These are phyloP conservation scores for Phaeosphaeriaceae sp. DNA, from an alignment of 2,329 filamentous ascomycete species.

Conservation along the genomic window DNA sequence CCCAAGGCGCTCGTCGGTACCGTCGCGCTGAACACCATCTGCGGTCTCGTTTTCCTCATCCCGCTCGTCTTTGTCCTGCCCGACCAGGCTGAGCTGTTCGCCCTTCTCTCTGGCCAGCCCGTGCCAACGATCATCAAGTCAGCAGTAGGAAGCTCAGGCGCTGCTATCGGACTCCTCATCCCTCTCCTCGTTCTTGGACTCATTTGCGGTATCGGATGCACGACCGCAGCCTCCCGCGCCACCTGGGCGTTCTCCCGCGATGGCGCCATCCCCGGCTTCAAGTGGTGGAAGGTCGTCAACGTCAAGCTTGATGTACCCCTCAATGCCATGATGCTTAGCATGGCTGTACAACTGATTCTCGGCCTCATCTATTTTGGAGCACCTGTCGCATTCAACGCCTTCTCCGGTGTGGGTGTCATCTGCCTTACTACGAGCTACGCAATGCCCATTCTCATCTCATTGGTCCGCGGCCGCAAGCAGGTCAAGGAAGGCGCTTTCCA, in stretches of 20 bases:
- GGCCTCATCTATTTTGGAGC: conserved; percentile 75
- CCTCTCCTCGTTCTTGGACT: conserved; percentile 71
- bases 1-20: conserved; percentile 75
- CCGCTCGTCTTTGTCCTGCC: conserved; percentile 74
- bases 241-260: conserved; percentile 75
- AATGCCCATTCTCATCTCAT: conserved; percentile 69
- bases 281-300: conserved; percentile 68
- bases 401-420: conserved; percentile 74
- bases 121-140: conserved; percentile 69
- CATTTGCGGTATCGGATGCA: conserved; percentile 73
- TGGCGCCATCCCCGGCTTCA: conserved; percentile 70
- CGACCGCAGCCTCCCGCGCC: conserved; percentile 71
- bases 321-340: conserved; percentile 76
- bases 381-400: conserved; percentile 73
- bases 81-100: conserved; percentile 63
- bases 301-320: conserved; percentile 68
- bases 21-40: conserved; percentile 70
- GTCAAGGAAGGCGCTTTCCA: conserved; percentile 65
- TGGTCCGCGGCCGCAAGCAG: conserved; percentile 66
- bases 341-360: conserved; percentile 68
- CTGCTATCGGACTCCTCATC: conserved; percentile 67
- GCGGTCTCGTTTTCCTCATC: conserved; percentile 72
- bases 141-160: conserved; percentile 67
- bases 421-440: conserved; percentile 73
- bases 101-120: conserved; percentile 65